phyloP scores from a whole-genome alignment of 2,329 filamentous ascomycete species.

The Tympanopsis confertula region DNA sequence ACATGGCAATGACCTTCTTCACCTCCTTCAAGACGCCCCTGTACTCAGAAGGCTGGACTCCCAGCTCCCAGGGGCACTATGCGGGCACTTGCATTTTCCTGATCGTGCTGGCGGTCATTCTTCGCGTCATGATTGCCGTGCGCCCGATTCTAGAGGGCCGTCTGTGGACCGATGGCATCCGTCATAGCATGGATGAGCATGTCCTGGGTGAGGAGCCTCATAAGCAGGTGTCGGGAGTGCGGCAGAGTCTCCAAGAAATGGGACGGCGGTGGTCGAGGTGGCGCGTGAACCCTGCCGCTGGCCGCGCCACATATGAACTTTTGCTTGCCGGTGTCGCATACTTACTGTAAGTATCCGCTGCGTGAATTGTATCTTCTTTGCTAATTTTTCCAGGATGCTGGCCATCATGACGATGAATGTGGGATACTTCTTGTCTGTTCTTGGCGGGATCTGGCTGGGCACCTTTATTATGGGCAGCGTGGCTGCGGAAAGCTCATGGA shows the following conservation, averaged over 20 bases:
- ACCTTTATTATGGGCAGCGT: constrained; percentile 42
- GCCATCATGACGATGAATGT: constrained; percentile 62
- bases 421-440: constrained; percentile 54
- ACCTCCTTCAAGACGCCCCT: constrained; percentile 41
- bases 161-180: too few relatives aligned
- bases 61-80: constrained; percentile 39
- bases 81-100: constrained; percentile 58
- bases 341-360: constrained; percentile 41
- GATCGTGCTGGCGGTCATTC: constrained; percentile 43
- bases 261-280: too few relatives aligned
- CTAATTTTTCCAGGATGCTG: constrained; percentile 42
- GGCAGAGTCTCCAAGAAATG: too few relatives aligned
- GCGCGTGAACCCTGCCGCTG: too few relatives aligned
- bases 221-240: too few relatives aligned
- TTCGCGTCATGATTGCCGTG: constrained; percentile 39
- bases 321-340: constrained; percentile 42
- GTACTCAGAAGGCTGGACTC: constrained; percentile 45
- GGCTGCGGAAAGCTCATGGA: constrained; percentile 13
- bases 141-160: constrained; percentile 25
- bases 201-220: too few relatives aligned
- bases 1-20: constrained; percentile 39
- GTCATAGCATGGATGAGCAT: too few relatives aligned
- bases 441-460: constrained; percentile 40
- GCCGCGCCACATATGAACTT: too few relatives aligned
- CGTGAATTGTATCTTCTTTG: constrained; percentile 3